Conservation (phyloP, 129 eudicot genomes). For the Pseudognaphalium luteoalbum region DNA sequence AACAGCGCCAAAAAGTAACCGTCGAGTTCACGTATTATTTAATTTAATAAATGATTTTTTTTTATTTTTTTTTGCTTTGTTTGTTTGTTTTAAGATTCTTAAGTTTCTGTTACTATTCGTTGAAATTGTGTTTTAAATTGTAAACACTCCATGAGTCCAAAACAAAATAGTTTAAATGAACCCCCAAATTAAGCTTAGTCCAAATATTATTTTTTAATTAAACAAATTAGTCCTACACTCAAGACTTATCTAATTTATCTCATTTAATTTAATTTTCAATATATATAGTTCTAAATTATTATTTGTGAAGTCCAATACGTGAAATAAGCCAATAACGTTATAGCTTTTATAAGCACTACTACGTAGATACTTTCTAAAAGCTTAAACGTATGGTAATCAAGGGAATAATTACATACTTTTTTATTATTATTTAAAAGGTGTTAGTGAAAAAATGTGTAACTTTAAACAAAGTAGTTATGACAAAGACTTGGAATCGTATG, state of each 20-base stretch:
- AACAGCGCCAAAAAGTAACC: conserved; percentile 26
- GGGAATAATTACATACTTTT: neutral
- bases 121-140: neutral
- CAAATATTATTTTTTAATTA: too few relatives aligned
- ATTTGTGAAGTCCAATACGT: neutral
- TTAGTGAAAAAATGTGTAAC: neutral
- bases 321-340: neutral
- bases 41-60: too few relatives aligned
- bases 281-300: too few relatives aligned
- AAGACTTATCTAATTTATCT: neutral
- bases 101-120: neutral
- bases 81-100: neutral
- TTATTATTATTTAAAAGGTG: neutral
- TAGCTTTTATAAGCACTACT: neutral
- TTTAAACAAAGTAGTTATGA: neutral
- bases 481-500: conserved; percentile 26
- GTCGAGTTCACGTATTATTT: neutral
- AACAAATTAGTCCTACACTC: neutral
- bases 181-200: too few relatives aligned
- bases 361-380: conserved; percentile 27
- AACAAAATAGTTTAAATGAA: neutral
- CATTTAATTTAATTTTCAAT: neutral
- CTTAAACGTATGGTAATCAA: conserved; percentile 17
- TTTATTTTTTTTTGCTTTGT: neutral
- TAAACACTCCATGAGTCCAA: neutral